Conservation (phyloP, 768 basidiomycete genomes). For the Suillus occidentalis region DNA sequence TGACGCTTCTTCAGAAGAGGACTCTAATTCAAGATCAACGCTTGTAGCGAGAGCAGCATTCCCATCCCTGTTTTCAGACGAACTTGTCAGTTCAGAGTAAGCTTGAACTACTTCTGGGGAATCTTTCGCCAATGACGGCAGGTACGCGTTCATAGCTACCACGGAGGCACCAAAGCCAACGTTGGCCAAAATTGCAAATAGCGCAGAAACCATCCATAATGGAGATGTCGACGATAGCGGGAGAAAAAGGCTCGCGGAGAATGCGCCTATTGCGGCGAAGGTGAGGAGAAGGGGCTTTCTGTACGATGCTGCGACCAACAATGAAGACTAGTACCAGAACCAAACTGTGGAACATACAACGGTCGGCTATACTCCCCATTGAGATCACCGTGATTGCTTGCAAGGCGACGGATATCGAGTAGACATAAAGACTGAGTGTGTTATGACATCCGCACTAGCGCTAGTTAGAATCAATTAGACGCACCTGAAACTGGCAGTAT, state of each 20-base stretch:
- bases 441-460: slow-evolving; percentile 1
- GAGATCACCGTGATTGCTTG: slow-evolving; percentile 96
- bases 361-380: slow-evolving; percentile 89
- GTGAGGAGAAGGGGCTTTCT: slow-evolving; percentile 76
- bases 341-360: slow-evolving; percentile 52
- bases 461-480: neutral
- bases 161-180: slow-evolving; percentile 83
- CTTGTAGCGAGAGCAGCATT: slow-evolving; percentile 14
- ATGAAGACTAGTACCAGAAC: neutral
- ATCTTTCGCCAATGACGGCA: slow-evolving; percentile 70
- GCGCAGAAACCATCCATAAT: slow-evolving; percentile 66
- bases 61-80: slow-evolving; percentile 15
- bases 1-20: slow-evolving; percentile 30
- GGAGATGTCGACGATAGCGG: slow-evolving; percentile 68
- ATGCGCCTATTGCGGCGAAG: slow-evolving; percentile 74
- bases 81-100: slow-evolving; percentile 28
- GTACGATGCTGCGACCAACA: slow-evolving; percentile 46
- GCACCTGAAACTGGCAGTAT: slow-evolving; percentile 90
- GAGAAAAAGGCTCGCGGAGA: slow-evolving; percentile 69
- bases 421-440: slow-evolving; percentile 70
- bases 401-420: slow-evolving; percentile 83
- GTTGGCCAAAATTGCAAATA: slow-evolving; percentile 77
- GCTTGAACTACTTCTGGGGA: slow-evolving; percentile 56
- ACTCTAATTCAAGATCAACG: slow-evolving; percentile 18
- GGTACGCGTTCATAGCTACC: slow-evolving; percentile 90